A percentile compares a stretch with the other conserved stretches of the same genome.
These are phyloP conservation scores for Solanum ossicruentum DNA, from an alignment of 257 asterid species.

Conservation along the genomic window DNA sequence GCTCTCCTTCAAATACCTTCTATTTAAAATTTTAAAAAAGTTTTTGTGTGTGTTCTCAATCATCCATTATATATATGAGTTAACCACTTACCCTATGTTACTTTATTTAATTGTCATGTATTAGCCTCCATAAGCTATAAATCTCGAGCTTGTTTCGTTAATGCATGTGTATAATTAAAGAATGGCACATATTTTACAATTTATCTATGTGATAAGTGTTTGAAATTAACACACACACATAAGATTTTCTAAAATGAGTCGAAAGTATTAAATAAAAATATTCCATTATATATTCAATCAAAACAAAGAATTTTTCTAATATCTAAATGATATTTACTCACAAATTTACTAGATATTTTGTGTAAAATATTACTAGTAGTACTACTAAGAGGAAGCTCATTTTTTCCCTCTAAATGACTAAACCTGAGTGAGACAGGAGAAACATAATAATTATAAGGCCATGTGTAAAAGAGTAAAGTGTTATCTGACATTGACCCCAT, in stretches of 20 bases:
- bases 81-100: neutral
- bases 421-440: neutral
- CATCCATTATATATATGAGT: neutral
- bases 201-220: too few species aligned
- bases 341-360: neutral
- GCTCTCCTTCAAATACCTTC: neutral
- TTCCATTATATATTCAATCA: neutral
- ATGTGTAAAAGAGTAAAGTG: constrained; percentile 44
- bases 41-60: neutral
- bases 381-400: too few species aligned
- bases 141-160: neutral
- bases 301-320: neutral
- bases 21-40: neutral
- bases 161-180: neutral
- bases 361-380: too few species aligned
- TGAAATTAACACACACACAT: neutral
- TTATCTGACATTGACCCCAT: neutral
- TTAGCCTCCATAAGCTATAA: neutral
- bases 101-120: neutral
- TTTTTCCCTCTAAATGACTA: neutral
- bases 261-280: neutral
- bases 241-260: neutral
- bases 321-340: neutral
- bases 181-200: too few species aligned
- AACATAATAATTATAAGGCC: constrained; percentile 3